Evolutionary conservation across 2,329 filamentous ascomycete species (phyloP), one percentile per base, ranked within the genome.

Genomic region (Beauveria pseudobassiana): DNA sequence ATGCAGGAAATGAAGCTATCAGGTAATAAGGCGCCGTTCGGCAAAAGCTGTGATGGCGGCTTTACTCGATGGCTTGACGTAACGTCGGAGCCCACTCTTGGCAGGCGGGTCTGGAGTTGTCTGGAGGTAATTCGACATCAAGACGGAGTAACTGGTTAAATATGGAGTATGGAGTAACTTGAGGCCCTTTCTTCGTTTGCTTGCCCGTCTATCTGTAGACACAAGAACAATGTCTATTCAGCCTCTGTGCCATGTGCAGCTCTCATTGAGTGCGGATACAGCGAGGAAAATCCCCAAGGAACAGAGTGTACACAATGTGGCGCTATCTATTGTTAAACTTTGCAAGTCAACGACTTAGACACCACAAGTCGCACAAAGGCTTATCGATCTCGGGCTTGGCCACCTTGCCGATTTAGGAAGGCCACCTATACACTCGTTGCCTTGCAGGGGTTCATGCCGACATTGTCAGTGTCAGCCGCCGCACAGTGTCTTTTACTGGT

Each of bases 21-120:
- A 59, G 56, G 56, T 59, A 59, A 59, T 51, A 42, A 43, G 6
- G 48, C 46, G 56, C 46, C 12, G 43, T 22, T 59, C 56, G 34
- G 56, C 56, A 51, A 28, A 48, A 43, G 34, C 34, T 42, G n/a
- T 34, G 16, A 50, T 24, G 14, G 24, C 7, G n/a, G 46, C 56
- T 51, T 59, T 59, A 51, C 46, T 59, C 56, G 46, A 59, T 59
- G 56, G 46, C 56, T 59, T 59, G 38, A 59, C 56, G 48, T 59
- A 59, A 59, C 34, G 46, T 51, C 22, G 22, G 38, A 51, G 56
- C 34, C 56, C 46, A 43, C 45, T 51, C 48, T 51, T 42, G 46
- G 45, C 56, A 59, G 34, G 46, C 48, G 53, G 53, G 53, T 22
- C 42, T 46, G 53, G 6, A 24, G 45, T 56, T 38, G 12, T 38